Percentiles rank a stretch among this genome's conserved stretches.
Evolutionary conservation across 208 protist genomes (phyloP).

Genomic region (Eutreptiella sp.): DNA sequence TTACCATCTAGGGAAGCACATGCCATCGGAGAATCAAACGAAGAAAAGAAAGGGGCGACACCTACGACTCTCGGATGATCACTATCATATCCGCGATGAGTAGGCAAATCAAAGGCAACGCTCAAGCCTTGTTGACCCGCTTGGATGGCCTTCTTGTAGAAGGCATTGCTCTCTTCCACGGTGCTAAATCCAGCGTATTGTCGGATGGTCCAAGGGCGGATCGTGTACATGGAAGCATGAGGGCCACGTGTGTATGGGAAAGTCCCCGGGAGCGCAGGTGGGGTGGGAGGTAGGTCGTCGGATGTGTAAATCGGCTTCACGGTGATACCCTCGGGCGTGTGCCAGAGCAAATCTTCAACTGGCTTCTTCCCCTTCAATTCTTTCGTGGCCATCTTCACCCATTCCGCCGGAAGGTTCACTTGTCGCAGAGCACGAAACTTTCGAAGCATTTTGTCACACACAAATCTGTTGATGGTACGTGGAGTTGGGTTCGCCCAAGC

Average conservation of each 20-base stretch:
- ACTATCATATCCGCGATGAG: constrained; percentile 91
- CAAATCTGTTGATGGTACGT: too few species aligned
- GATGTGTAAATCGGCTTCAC: constrained; percentile 79
- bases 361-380: constrained; percentile 66
- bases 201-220: constrained; percentile 86
- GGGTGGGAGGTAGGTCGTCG: constrained; percentile 35
- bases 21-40: too few species aligned
- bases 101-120: constrained; percentile 92
- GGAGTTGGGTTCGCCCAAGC: too few species aligned
- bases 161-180: constrained; percentile 89
- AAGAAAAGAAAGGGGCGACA: too few species aligned
- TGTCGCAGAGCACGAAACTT: too few species aligned
- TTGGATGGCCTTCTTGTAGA: constrained; percentile 78
- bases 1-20: too few species aligned
- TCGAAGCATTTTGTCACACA: too few species aligned
- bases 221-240: constrained; percentile 89
- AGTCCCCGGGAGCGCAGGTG: constrained; percentile 51
- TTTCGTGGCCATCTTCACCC: constrained; percentile 64
- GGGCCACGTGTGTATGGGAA: constrained; percentile 87
- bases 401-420: constrained; percentile 43
- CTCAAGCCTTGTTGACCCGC: constrained; percentile 85
- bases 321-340: constrained; percentile 63
- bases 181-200: constrained; percentile 90
- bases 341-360: constrained; percentile 39
- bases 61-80: constrained; percentile 82